These are phyloP conservation scores for Ophiobolus disseminans DNA, from an alignment of 2,329 filamentous ascomycete genomes.

Conservation along the genomic window DNA sequence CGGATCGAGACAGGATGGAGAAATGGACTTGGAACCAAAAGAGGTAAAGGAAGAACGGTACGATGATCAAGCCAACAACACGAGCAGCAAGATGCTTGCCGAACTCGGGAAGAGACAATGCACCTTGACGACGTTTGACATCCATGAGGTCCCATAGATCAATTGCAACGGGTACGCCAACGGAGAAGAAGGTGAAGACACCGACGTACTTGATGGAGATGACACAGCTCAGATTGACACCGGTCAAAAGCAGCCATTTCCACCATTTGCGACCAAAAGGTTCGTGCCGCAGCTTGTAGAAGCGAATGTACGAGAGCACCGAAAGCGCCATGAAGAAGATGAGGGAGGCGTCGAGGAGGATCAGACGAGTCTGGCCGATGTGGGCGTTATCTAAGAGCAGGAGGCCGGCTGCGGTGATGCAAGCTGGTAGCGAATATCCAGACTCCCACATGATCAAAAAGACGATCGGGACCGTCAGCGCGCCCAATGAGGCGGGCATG, in stretches of 20 bases:
- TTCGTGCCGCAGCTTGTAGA: conserved; percentile 92
- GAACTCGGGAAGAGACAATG: conserved; percentile 80
- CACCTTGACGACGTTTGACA: conserved; percentile 81
- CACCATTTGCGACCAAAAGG: conserved; percentile 97
- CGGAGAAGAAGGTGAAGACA: conserved; percentile 94
- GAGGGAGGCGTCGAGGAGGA: conserved; percentile 91
- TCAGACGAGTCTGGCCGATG: conserved; percentile 93
- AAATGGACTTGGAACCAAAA: conserved; percentile 99
- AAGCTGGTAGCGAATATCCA: conserved; percentile 93
- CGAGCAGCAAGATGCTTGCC: conserved; percentile 89
- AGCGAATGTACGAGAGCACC: conserved; percentile 91
- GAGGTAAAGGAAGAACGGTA: conserved; percentile 96
- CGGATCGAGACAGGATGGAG: conserved; percentile 82
- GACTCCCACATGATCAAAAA: conserved; percentile 99
- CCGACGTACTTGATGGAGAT: conserved; percentile 99
- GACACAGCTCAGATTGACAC: conserved; percentile 92
- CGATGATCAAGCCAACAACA: conserved; percentile 81
- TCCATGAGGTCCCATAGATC: conserved; percentile 95
- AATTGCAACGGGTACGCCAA: conserved; percentile 90
- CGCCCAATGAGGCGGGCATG: conserved; percentile 88
- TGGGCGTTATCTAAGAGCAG: conserved; percentile 97
- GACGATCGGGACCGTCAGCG: conserved; percentile 89
- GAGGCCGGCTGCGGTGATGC: conserved; percentile 81
- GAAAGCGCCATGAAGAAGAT: conserved; percentile 97
- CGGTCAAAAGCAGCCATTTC: conserved; percentile 98